A percentile compares a stretch with the other conserved stretches of the same genome.
Evolutionary conservation across 2,329 filamentous ascomycete genomes (phyloP).

Genomic region (Penicillium sp.): DNA sequence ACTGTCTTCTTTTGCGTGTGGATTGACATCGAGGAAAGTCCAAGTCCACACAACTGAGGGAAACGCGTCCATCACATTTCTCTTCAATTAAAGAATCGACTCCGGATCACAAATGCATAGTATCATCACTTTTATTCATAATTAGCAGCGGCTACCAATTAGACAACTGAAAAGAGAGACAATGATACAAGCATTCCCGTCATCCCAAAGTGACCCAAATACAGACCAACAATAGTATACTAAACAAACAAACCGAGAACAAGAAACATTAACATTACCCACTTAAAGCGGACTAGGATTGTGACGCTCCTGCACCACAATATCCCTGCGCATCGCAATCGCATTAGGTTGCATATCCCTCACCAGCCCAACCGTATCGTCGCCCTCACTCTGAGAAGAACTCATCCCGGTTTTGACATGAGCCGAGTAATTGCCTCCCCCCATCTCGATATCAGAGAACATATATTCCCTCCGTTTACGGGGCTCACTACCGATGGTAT

Average conservation of each 20-base stretch:
- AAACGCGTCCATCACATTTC: too few species aligned
- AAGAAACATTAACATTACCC: background rate
- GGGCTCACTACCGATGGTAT: conserved; percentile 10
- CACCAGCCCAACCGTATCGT: conserved; percentile 3
- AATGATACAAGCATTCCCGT: background rate
- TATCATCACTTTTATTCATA: background rate
- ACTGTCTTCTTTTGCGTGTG: too few species aligned
- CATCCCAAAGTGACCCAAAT: background rate
- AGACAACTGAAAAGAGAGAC: background rate
- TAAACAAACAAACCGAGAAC: background rate
- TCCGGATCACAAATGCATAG: background rate
- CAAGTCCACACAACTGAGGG: too few species aligned
- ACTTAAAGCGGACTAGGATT: background rate
- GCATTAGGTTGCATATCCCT: conserved; percentile 9
- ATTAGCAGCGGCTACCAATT: background rate
- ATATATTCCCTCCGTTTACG: background rate
- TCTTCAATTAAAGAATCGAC: too few species aligned
- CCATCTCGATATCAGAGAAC: conserved; percentile 5
- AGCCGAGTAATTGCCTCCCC: conserved; percentile 3
- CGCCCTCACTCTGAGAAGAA: conserved; percentile 2
- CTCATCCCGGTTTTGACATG: conserved; percentile 4
- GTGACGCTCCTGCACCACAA: conserved; percentile 1
- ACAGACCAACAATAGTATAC: background rate
- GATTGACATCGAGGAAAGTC: too few species aligned
- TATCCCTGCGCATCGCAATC: conserved; percentile 3